Evolutionary conservation across 176 grass and related monocot species (phyloP).

Genomic region (Oryza brachyantha): DNA sequence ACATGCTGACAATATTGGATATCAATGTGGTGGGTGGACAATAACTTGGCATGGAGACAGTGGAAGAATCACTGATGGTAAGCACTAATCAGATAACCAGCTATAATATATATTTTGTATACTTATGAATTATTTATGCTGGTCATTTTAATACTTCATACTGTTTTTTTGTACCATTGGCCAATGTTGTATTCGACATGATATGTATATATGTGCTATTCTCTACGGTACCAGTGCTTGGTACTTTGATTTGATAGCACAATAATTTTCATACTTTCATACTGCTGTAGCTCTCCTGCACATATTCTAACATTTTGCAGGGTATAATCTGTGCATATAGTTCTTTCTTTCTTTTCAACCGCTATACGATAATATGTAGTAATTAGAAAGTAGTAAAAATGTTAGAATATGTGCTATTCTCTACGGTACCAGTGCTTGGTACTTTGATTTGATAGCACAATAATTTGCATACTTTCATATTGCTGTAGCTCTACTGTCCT

Average conservation of each 20-base stretch:
- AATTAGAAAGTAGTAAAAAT: neutral
- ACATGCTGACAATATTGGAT: conserved; percentile 88
- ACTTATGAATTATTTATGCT: neutral
- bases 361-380: neutral
- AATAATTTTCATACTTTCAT: neutral
- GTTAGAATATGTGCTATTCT: too few relatives aligned
- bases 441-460: conserved; percentile 2
- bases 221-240: neutral
- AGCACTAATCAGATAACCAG: conserved; percentile 36
- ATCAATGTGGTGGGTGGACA: conserved; percentile 96
- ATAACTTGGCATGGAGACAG: conserved; percentile 73
- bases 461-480: neutral
- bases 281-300: neutral
- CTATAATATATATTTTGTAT: conserved; percentile 2
- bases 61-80: conserved; percentile 76
- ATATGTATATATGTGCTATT: neutral
- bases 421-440: neutral
- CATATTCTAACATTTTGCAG: neutral
- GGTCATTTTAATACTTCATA: neutral
- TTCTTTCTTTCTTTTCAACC: neutral
- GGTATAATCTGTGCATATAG: neutral
- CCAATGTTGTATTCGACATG: neutral
- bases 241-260: neutral
- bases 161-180: neutral
- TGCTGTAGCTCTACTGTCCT: neutral